Base-by-base conservation (phyloP, 179 eudicot genomes). In the Actinidia chinensis region DNA sequence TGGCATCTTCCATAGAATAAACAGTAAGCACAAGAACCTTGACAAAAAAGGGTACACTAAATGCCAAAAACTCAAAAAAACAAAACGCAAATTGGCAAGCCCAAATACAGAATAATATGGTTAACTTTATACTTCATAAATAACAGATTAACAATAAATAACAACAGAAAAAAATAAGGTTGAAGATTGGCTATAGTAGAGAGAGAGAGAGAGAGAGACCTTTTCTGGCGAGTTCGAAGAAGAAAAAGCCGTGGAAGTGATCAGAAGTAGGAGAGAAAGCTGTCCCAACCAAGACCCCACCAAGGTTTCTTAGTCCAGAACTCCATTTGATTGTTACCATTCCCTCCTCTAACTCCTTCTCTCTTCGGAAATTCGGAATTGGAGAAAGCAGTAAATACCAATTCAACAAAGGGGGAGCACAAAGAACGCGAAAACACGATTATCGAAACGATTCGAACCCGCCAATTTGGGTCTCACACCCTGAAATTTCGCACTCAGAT, bases 161-260 rank as follows among this genome's bases (percentile, higher is more conserved):
- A 33, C 5, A 8, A n/a, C 14, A 4, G 43, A 25, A 65, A 42
- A 6, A 17, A 40, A 20, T 6, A 17, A 14, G n/a, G 10, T 60
- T 23, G 5, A 59, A 22, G 64, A 20, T 33, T 50, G 47, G 25
- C 14, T 73, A 54, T 18, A 17, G 17, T 1, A 40, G 33, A 74
- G 12, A 42, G 20, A 74, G 20, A 11, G 2, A 20, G 4, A 71
- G 48, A n/a, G 60, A 78, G 4, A 74, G 18, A 91, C 96, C 96
- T 88, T 52, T 91, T 50, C 91, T 87, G 15, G 93, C 93, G 63
- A 91, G 93, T 69, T 90, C 92, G 96, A 88, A 0, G 96, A 91
- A 23, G 88, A 76, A 69, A 89, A 91, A 5, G 91, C 90, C 59
- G 95, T 90, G 36, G 95, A 89, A 80, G 91, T 90, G 75, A 91